A percentile compares a stretch with the other conserved stretches of the same genome.
These are phyloP conservation scores for Setomelanomma holmii DNA, from an alignment of 2,329 filamentous ascomycete species.

Conservation along the genomic window DNA sequence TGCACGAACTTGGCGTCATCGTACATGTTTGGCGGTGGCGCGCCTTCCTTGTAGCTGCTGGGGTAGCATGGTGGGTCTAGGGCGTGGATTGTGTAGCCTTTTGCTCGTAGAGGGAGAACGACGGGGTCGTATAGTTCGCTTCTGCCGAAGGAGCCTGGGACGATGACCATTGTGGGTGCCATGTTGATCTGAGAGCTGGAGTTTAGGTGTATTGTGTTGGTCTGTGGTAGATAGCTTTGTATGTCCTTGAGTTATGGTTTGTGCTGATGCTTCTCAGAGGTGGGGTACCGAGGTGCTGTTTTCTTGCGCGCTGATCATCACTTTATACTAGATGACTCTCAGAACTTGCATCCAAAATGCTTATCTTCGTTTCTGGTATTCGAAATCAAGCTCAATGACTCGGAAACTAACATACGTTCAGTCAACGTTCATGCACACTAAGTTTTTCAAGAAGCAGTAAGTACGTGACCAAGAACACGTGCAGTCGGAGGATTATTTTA, in stretches of 20 bases:
- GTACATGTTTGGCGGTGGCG: constrained; percentile 24
- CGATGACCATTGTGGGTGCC: constrained; percentile 28
- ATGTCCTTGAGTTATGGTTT: too few relatives aligned
- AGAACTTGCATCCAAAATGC: too few relatives aligned
- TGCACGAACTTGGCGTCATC: constrained; percentile 43
- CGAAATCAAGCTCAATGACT: too few relatives aligned
- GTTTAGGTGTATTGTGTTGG: neutral
- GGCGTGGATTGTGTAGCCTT: constrained; percentile 22
- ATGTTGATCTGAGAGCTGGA: constrained; percentile 10
- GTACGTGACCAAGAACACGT: too few relatives aligned
- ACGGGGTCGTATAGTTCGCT: constrained; percentile 22
- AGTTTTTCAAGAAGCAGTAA: too few relatives aligned
- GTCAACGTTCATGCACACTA: too few relatives aligned
- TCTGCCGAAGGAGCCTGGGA: constrained; percentile 34
- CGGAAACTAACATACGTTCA: too few relatives aligned
- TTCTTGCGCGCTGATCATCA: too few relatives aligned
- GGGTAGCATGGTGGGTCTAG: constrained; percentile 22
- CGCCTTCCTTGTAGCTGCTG: constrained; percentile 8
- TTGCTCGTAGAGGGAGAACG: constrained; percentile 10
- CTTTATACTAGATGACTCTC: too few relatives aligned
- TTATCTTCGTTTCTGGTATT: too few relatives aligned
- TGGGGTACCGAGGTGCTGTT: neutral
- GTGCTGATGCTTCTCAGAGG: neutral
- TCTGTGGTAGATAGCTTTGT: neutral
- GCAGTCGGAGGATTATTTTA: too few relatives aligned